Evolutionary conservation across 805 yeast species (phyloP).

Genomic region (Candida coleopterorum): DNA sequence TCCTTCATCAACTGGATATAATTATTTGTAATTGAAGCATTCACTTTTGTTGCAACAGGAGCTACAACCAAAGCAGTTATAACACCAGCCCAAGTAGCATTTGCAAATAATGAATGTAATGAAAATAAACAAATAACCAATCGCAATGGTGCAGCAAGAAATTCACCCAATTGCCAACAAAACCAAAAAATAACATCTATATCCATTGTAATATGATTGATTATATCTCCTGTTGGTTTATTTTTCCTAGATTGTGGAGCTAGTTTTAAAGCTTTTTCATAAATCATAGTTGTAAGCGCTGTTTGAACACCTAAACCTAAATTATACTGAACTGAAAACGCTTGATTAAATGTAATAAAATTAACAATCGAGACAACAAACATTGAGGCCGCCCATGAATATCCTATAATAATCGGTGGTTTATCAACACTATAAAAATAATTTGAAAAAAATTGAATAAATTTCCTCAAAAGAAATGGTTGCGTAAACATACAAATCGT

Average conservation of each 20-base stretch:
- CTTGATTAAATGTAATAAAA: constrained; percentile 20
- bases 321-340: constrained; percentile 11
- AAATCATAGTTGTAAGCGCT: constrained; percentile 21
- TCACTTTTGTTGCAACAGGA: constrained; percentile 26
- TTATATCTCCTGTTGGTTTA: constrained; percentile 30
- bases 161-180: constrained; percentile 12
- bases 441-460: constrained; percentile 22
- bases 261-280: constrained; percentile 23
- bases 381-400: constrained; percentile 19
- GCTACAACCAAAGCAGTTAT: constrained; percentile 26
- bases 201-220: constrained; percentile 31
- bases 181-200: constrained; percentile 14
- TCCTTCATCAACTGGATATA: constrained; percentile 26
- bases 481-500: constrained; percentile 18
- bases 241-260: constrained; percentile 28
- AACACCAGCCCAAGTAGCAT: constrained; percentile 35
- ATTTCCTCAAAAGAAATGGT: constrained; percentile 27
- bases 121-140: constrained; percentile 24
- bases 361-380: constrained; percentile 22
- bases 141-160: constrained; percentile 20
- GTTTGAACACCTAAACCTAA: constrained; percentile 16
- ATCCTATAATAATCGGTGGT: constrained; percentile 25
- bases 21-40: constrained; percentile 20
- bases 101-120: constrained; percentile 29
- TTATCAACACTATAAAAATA: constrained; percentile 8